These are phyloP conservation scores for Colletotrichum melonis DNA, from an alignment of 2,329 filamentous ascomycete genomes.

Conservation along the genomic window DNA sequence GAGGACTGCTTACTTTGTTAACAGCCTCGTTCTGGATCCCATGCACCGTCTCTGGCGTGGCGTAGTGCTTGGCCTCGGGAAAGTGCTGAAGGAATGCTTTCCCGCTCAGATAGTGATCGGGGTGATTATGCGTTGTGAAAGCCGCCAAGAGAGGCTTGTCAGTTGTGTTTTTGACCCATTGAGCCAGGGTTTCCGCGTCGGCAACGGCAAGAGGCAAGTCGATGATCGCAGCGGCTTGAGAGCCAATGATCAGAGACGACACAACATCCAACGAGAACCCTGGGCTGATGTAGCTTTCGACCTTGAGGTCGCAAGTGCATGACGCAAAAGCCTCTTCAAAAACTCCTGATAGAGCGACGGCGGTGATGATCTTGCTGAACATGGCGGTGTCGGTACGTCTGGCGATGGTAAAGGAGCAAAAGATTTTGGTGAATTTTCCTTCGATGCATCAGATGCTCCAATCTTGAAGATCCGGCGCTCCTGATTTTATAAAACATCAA, in stretches of 20 bases:
- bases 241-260: slow-evolving; percentile 25
- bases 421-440: not conserved
- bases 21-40: slow-evolving; percentile 15
- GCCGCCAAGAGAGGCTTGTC: slow-evolving; percentile 25
- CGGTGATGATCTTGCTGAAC: not conserved
- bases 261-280: slow-evolving; percentile 27
- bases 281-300: not conserved
- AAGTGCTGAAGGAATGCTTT: slow-evolving; percentile 22
- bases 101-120: slow-evolving; percentile 32
- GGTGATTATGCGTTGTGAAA: slow-evolving; percentile 22
- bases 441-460: not conserved
- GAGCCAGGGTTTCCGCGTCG: not conserved
- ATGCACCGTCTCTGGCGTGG: not conserved
- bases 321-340: not conserved
- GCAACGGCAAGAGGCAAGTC: slow-evolving; percentile 22
- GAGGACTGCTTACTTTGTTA: slow-evolving; percentile 2
- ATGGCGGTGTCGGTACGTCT: not conserved
- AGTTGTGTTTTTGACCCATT: slow-evolving; percentile 25
- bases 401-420: not conserved
- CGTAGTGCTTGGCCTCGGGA: slow-evolving; percentile 23
- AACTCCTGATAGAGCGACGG: not conserved
- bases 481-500: not conserved
- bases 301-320: not conserved
- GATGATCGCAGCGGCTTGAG: slow-evolving; percentile 19
- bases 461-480: not conserved